Conservation (phyloP, 495 filamentous ascomycete genomes). For the Mytilinidion resinicola region DNA sequence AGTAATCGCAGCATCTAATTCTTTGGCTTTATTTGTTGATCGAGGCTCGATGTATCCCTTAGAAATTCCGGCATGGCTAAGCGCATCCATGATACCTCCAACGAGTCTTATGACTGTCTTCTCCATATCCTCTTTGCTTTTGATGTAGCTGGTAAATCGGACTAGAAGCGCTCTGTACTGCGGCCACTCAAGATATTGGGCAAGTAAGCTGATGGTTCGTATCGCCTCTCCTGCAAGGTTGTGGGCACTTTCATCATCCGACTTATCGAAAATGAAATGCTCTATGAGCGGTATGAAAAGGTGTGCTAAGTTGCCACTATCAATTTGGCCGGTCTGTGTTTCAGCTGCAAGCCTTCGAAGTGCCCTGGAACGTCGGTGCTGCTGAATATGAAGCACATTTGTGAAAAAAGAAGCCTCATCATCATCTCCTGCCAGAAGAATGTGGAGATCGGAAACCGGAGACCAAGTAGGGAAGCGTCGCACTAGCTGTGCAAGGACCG, state of each 20-base stretch:
- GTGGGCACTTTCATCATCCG: slow-evolving; percentile 69
- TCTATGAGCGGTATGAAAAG: slow-evolving; percentile 90
- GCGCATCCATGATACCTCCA: slow-evolving; percentile 68
- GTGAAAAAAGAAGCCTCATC: slow-evolving; percentile 90
- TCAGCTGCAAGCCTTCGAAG: slow-evolving; percentile 65
- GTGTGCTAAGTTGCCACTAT: slow-evolving; percentile 69
- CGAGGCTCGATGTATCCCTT: slow-evolving; percentile 34
- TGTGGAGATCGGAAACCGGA: slow-evolving; percentile 66
- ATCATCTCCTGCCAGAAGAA: slow-evolving; percentile 67
- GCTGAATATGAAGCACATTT: slow-evolving; percentile 86
- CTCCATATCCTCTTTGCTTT: slow-evolving; percentile 72
- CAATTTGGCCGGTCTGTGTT: slow-evolving; percentile 55
- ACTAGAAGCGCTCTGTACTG: slow-evolving; percentile 78
- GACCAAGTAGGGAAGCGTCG: slow-evolving; percentile 61
- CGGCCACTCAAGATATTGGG: slow-evolving; percentile 77
- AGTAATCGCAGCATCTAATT: too few species aligned
- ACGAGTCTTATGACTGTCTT: slow-evolving; percentile 81
- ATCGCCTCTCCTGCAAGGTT: slow-evolving; percentile 80
- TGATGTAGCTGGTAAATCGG: slow-evolving; percentile 71
- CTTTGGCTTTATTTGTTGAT: neutral
- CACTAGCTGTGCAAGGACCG: slow-evolving; percentile 70
- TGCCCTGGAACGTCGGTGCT: slow-evolving; percentile 78
- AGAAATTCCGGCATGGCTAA: slow-evolving; percentile 49
- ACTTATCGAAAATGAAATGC: slow-evolving; percentile 81
- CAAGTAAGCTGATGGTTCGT: slow-evolving; percentile 63